Percentiles rank a stretch among this genome's conserved stretches.
Conservation (phyloP, 2,329 filamentous ascomycete species). For the Chalara sp. region DNA sequence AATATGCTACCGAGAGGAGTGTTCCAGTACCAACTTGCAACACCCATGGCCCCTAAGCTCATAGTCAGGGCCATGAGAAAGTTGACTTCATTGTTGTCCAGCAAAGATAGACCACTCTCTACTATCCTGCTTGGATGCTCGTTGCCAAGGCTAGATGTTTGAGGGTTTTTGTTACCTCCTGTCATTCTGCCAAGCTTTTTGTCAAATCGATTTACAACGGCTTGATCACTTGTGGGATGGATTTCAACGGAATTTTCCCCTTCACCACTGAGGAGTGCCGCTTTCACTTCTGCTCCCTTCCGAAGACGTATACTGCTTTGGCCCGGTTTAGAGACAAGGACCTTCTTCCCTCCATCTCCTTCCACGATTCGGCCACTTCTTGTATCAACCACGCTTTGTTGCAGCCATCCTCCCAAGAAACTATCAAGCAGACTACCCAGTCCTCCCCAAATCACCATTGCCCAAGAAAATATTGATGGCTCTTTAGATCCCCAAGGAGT, state of each 20-base stretch:
- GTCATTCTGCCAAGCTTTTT: constrained; percentile 35
- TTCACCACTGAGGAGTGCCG: constrained; percentile 36
- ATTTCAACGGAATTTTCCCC: constrained; percentile 37
- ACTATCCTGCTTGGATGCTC: constrained; percentile 44
- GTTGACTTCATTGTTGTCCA: constrained; percentile 97
- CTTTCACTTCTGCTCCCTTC: constrained; percentile 34
- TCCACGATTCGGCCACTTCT: constrained; percentile 84
- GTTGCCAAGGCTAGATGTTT: constrained; percentile 45
- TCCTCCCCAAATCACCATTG: constrained; percentile 64
- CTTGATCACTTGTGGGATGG: constrained; percentile 29
- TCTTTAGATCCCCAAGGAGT: constrained; percentile 47
- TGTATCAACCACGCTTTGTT: constrained; percentile 80
- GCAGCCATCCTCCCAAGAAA: constrained; percentile 74
- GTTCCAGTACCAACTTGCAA: constrained; percentile 55
- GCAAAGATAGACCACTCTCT: constrained; percentile 64
- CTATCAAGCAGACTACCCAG: constrained; percentile 83
- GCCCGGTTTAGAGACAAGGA: constrained; percentile 35
- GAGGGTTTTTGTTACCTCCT: constrained; percentile 43
- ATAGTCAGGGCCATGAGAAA: constrained; percentile 81
- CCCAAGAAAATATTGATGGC: constrained; percentile 40
- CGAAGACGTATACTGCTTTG: constrained; percentile 24
- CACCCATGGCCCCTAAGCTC: constrained; percentile 69
- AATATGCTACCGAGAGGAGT: constrained; percentile 41
- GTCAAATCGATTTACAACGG: constrained; percentile 28
- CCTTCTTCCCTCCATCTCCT: constrained; percentile 65